Evolutionary conservation across 129 eudicot genomes (phyloP).

Genomic region (Sambucus nigra): DNA sequence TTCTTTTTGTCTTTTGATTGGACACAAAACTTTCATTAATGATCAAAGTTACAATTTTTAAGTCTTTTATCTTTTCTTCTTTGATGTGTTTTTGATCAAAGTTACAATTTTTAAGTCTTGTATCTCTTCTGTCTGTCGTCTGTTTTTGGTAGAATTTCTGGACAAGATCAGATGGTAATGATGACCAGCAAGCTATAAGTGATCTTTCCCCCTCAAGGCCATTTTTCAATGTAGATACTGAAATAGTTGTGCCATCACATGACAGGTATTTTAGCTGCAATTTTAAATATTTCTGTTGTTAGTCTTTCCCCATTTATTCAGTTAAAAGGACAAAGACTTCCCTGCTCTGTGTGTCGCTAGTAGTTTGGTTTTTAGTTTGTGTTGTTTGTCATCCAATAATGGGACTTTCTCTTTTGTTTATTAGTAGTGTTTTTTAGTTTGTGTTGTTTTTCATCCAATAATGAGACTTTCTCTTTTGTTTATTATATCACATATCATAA

Average conservation of each 20-base stretch:
- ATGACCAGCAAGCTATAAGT: slow-evolving; percentile 31
- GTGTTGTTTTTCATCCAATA: slow-evolving; percentile 2
- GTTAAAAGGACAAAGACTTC: background rate
- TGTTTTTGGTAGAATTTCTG: slow-evolving; percentile 32
- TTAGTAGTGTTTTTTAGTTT: background rate
- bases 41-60: too few relatives aligned
- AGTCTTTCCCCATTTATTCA: slow-evolving; percentile 4
- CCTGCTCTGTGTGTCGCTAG: background rate
- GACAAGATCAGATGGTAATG: slow-evolving; percentile 39
- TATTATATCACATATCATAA: slow-evolving; percentile 3
- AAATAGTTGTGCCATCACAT: slow-evolving; percentile 19
- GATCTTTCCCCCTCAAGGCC: slow-evolving; percentile 14
- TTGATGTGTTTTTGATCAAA: too few relatives aligned
- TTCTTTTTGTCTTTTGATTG: too few relatives aligned
- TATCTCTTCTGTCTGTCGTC: too few relatives aligned
- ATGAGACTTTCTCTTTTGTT: slow-evolving; percentile 5
- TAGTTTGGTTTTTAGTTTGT: background rate
- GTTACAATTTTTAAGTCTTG: too few relatives aligned
- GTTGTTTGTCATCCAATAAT: slow-evolving; percentile 6
- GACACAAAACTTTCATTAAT: too few relatives aligned
- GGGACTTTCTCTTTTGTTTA: slow-evolving; percentile 16
- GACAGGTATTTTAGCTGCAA: slow-evolving; percentile 27
- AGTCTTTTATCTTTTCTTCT: too few relatives aligned
- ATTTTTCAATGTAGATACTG: slow-evolving; percentile 9
- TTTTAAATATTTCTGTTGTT: background rate